Base-by-base conservation (phyloP, 2,329 filamentous ascomycete species). In the Chrysoporthe cubensis region DNA sequence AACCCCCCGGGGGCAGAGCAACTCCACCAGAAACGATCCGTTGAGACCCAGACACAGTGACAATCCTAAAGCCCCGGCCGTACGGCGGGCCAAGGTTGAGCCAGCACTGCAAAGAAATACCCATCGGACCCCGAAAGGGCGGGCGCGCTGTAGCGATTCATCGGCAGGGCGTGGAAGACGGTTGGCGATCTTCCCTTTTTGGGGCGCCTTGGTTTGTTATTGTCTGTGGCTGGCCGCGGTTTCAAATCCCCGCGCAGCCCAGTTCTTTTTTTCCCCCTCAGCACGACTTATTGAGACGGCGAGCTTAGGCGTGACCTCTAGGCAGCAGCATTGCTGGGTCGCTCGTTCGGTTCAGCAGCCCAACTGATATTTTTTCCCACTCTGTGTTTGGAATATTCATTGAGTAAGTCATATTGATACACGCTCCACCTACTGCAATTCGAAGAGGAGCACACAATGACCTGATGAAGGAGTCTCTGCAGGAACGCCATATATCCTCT, bases 41-140 rank as follows among this genome's bases (percentile, higher is more conserved):
- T 9, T 34, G 52, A 56, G 21, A 57, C 52, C 56, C 56, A 59
- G 56, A 59, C 56, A 59, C 56, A 59, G 56, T 59, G 56, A 59
- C 56, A 59, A 59, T 26, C 56, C 56, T 40, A 40, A 7, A 26
- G 37, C 34, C 26, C 34, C 26, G 2, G 37, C 26, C 32, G 52
- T 18, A 14, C 14, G 52, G 42, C n/a, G 26, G 34, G 34, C n/a
- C 56, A 59, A n/a, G 56, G 56, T 59, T 59, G 56, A 59, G 18
- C 56, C 56, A 59, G 56, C 56, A 59, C 56, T 59, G 56, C 56
- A 59, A 59, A 59, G 56, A 59, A 59, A 43, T 59, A 26, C 34
- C 56, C 40, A 26, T 26, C 21, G n/a, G 8, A 59, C 16, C 40
- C 34, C 40, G 34, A 37, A 59, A 59, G 34, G n/a, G 37, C 34